phyloP scores from a whole-genome alignment of 2,329 filamentous ascomycete genomes.

The Hypocreales sp. region DNA sequence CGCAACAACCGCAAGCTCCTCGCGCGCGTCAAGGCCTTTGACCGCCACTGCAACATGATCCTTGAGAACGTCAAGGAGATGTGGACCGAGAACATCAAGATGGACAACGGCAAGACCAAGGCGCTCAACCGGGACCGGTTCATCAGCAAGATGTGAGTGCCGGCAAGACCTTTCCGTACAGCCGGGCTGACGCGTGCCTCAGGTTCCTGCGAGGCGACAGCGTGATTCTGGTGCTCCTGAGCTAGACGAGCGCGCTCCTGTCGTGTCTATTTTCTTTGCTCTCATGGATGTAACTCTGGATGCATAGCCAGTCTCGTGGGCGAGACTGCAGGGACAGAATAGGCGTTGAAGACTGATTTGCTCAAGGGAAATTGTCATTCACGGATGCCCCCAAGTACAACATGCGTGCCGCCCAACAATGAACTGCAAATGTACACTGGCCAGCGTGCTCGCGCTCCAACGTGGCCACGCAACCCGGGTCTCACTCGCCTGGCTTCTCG shows the following conservation, averaged over 20 bases:
- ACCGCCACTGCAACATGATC: constrained; percentile 98
- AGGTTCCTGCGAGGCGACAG: constrained; percentile 81
- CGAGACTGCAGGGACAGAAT: constrained; percentile 16
- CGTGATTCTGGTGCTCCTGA: constrained; percentile 74
- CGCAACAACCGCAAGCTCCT: constrained; percentile 98
- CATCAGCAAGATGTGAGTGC: constrained; percentile 91
- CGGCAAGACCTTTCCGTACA: background rate
- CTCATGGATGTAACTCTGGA: constrained; percentile 5
- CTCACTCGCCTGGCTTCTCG: too few species aligned
- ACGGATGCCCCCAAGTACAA: too few species aligned
- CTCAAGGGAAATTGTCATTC: background rate
- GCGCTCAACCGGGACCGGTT: constrained; percentile 91
- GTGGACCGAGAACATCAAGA: constrained; percentile 75
- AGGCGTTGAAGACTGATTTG: constrained; percentile 20
- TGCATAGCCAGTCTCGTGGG: constrained; percentile 10
- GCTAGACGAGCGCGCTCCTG: constrained; percentile 25
- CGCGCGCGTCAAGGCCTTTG: constrained; percentile 94
- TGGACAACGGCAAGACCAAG: constrained; percentile 65
- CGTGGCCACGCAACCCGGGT: too few species aligned
- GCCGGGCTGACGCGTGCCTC: background rate
- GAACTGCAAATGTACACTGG: too few species aligned
- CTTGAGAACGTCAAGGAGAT: constrained; percentile 91
- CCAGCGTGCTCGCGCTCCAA: too few species aligned
- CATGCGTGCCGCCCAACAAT: too few species aligned
- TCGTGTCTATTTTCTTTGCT: constrained; percentile 1